Evolutionary conservation across 2,329 filamentous ascomycete species (phyloP), one percentile per base, ranked within the genome.

Genomic region (Fusarium stilboides): DNA sequence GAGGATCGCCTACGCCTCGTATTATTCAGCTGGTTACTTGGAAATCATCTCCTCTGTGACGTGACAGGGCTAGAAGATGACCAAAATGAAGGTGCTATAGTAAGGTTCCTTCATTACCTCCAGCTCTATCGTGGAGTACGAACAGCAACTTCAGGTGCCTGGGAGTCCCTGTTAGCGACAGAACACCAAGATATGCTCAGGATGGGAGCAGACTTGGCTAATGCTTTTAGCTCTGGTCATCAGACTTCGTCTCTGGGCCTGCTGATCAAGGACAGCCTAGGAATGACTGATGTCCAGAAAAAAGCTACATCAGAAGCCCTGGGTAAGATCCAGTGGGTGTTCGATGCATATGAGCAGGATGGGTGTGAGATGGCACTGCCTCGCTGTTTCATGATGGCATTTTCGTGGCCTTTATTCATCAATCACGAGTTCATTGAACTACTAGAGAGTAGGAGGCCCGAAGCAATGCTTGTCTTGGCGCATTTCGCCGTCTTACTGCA

Each of bases 381-480:
- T 46, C 26, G n/a, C 19, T 46, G 43, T 33, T 46, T 46, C 26
- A 33, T 33, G 24, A 46, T 33, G 43, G 43, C n/a, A 31, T 46
- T 46, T n/a, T 46, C 43, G 19, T 46, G 43, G 43, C 43, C 43
- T 33, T 46, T 46, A 20, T 8, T 33, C 17, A 31, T 46, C 10
- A 19, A 20, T 31, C 17, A 12, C n/a, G 43, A 46, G 26, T 33
- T 46, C 31, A 8, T 46, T 4, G n/a, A 46, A 46, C n/a, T 46
- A 14, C 43, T 46, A 17, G 26, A 46, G 12, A 46, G 17, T 8
- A 46, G 26, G 10, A 46, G 43, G 12, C 43, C 43, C 17, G 43
- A 46, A 46, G 26, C 43, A 46, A 31, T 46, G 26, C 43, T 46
- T 46, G 43, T 46, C 7, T 33, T 46, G 43, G 43, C 43, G 26